Conservation (phyloP, 805 yeast species). For the Nakazawaea siamensis region DNA sequence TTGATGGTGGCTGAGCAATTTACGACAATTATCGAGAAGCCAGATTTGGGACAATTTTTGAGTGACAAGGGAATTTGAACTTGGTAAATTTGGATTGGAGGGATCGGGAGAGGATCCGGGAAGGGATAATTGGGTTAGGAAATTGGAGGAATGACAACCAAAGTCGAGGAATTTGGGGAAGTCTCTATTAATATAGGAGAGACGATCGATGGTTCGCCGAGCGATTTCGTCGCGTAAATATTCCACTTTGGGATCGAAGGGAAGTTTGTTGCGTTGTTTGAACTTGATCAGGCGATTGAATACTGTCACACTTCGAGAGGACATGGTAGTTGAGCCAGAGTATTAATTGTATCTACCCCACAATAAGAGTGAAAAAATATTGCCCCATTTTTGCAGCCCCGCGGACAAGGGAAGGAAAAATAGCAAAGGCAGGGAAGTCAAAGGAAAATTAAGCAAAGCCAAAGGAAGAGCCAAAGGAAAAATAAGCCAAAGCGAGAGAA, state of each 20-base stretch:
- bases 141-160: conserved; percentile 67
- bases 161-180: conserved; percentile 58
- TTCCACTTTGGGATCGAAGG: conserved; percentile 44
- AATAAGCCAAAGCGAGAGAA: too few relatives aligned
- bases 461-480: not conserved
- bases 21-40: conserved; percentile 60
- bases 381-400: not conserved
- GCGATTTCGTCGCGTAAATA: conserved; percentile 74
- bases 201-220: conserved; percentile 59
- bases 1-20: conserved; percentile 45
- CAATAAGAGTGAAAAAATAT: too few relatives aligned
- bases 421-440: not conserved
- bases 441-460: not conserved
- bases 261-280: conserved; percentile 51
- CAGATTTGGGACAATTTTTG: too few relatives aligned
- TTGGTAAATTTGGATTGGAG: too few relatives aligned
- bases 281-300: conserved; percentile 59
- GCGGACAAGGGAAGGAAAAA: not conserved
- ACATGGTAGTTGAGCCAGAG: not conserved
- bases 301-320: conserved; percentile 24
- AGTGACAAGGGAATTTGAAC: too few relatives aligned
- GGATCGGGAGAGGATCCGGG: too few relatives aligned
- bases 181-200: conserved; percentile 62
- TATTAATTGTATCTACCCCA: not conserved
- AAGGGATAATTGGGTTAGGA: conserved; percentile 21